Base-by-base conservation (phyloP, 208 protist species). In the Acanthamoeba culbertsoni region DNA sequence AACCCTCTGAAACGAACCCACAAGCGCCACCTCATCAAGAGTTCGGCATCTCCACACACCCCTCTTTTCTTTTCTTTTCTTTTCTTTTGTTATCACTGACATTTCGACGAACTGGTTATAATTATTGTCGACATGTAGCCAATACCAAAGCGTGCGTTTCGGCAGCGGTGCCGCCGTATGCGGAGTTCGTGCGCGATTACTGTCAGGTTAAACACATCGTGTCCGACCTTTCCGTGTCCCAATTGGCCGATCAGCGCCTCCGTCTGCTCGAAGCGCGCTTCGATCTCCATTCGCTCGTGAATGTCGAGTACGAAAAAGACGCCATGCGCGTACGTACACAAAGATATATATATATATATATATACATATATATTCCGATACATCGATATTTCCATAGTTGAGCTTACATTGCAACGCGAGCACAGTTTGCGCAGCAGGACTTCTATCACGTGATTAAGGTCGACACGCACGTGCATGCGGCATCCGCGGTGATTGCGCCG, bases 371-470 rank as follows among this genome's bases (percentile, higher is more conserved):
- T n/a, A n/a, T n/a, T n/a, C n/a, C n/a, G n/a, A n/a, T n/a, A n/a
- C n/a, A n/a, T n/a, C n/a, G n/a, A n/a, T n/a, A n/a, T n/a, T n/a
- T n/a, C n/a, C n/a, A n/a, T n/a, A n/a, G n/a, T n/a, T n/a, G n/a
- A n/a, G n/a, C n/a, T n/a, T n/a, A n/a, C n/a, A n/a, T n/a, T n/a
- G n/a, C n/a, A n/a, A n/a, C n/a, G n/a, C n/a, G n/a, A n/a, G n/a
- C n/a, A n/a, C 63, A 46, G 40, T 45, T 88, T 94, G n/a, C 94
- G 90, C 40, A 94, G 98, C 86, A 97, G 31, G 98, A 99, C 95
- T 98, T 99, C 93, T 99, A 99, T 95, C 98, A 99, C 82, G 98
- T 99, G 23, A 97, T 97, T 98, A 99, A 99, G 91, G 98, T 99
- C 43, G 99, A 99, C 94, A 99, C 98, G 37, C 98, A 99, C 89